Conservation (phyloP, 2,329 filamentous ascomycete species). For the Trichoderma atrobrunneum region DNA sequence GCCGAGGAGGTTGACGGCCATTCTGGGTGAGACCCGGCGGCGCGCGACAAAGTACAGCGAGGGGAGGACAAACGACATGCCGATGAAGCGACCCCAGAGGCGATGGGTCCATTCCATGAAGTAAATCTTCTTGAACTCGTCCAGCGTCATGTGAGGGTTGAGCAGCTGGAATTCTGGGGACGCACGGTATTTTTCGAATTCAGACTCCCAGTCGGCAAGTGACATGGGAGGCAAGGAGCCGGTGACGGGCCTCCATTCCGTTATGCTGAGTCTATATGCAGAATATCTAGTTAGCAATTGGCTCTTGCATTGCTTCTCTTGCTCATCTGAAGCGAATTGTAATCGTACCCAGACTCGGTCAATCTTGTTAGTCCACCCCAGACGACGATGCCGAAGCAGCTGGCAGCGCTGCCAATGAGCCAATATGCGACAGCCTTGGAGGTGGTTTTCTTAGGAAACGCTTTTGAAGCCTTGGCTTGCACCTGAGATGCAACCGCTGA, state of each 20-base stretch:
- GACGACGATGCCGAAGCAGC: slow-evolving; percentile 95
- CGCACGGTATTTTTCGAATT: slow-evolving; percentile 87
- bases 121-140: slow-evolving; percentile 98
- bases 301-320: no score
- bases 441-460: slow-evolving; percentile 62
- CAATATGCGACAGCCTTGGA: slow-evolving; percentile 83
- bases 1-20: slow-evolving; percentile 73
- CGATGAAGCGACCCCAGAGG: slow-evolving; percentile 89
- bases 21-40: slow-evolving; percentile 71
- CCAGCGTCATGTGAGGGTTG: slow-evolving; percentile 88
- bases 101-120: slow-evolving; percentile 99
- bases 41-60: slow-evolving; percentile 84
- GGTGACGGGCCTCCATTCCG: slow-evolving; percentile 96
- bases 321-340: neutral
- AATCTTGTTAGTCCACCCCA: slow-evolving; percentile 90
- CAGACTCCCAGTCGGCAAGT: slow-evolving; percentile 79
- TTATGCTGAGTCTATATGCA: slow-evolving; percentile 77
- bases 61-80: slow-evolving; percentile 83
- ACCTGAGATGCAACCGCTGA: slow-evolving; percentile 19
- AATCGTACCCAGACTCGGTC: slow-evolving; percentile 84
- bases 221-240: slow-evolving; percentile 83
- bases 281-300: neutral
- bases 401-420: slow-evolving; percentile 85
- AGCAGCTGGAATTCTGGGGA: slow-evolving; percentile 91
- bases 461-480: slow-evolving; percentile 33